Percentiles rank a stretch among this genome's conserved stretches.
These are phyloP conservation scores for Fomes fomentarius DNA, from an alignment of 1,284 basidiomycete species.

Conservation along the genomic window DNA sequence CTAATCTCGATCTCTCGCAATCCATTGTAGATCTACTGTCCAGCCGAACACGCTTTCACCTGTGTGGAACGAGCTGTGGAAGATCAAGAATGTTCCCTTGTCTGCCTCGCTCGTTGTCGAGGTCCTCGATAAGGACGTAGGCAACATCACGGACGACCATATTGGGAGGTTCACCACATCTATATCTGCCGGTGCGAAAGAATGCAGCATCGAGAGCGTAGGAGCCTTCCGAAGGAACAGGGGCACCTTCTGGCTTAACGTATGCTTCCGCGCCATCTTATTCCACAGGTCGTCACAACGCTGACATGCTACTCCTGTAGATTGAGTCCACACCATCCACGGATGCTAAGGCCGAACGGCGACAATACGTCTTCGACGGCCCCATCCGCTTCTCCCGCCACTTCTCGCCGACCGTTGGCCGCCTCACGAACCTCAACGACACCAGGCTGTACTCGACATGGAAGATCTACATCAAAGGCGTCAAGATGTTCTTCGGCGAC, in stretches of 20 bases:
- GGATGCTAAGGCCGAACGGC: conserved; percentile 37
- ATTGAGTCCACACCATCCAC: conserved; percentile 44
- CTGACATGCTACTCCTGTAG: conserved; percentile 29
- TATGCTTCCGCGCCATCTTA: conserved; percentile 29
- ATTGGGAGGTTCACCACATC: conserved; percentile 66
- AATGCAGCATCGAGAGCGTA: conserved; percentile 58
- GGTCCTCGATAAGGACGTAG: conserved; percentile 69
- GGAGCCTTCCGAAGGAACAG: conserved; percentile 45
- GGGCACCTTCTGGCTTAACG: conserved; percentile 74
- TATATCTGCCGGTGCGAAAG: conserved; percentile 59
- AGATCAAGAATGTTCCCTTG: conserved; percentile 68
- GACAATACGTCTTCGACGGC: conserved; percentile 70
- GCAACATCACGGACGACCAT: conserved; percentile 58
- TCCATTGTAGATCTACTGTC: conserved; percentile 59
- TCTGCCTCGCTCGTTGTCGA: conserved; percentile 59
- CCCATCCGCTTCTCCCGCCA: conserved; percentile 73
- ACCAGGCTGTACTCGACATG: conserved; percentile 77
- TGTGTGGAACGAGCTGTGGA: conserved; percentile 78
- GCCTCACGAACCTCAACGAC: conserved; percentile 60
- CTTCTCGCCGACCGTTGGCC: conserved; percentile 68
- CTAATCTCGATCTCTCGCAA: not conserved
- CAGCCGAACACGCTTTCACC: conserved; percentile 59
- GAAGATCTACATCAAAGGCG: conserved; percentile 71
- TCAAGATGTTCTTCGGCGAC: conserved; percentile 62
- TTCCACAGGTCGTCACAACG: not conserved